These are phyloP conservation scores for Zygnema cylindricum DNA, from an alignment of 139 green algal genomes.

Conservation along the genomic window DNA sequence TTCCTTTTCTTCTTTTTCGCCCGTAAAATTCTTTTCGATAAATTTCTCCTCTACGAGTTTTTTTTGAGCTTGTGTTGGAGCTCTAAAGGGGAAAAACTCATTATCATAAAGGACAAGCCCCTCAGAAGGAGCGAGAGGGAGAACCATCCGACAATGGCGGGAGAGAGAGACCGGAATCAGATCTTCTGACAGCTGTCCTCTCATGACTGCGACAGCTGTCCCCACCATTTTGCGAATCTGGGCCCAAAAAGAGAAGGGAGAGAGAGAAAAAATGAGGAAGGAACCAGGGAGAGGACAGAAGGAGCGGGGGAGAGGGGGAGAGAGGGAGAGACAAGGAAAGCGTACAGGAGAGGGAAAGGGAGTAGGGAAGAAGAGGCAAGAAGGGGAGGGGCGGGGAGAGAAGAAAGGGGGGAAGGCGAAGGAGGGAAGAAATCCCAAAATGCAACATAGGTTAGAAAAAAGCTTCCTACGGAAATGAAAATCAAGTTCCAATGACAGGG, in stretches of 20 bases:
- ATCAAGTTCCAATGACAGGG: too few relatives aligned
- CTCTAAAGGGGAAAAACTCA: constrained; percentile 42
- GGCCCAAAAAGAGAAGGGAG: neutral
- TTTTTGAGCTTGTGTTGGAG: neutral
- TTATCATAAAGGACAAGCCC: constrained; percentile 39
- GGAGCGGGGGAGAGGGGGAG: neutral
- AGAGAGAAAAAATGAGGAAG: neutral
- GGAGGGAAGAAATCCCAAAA: too few relatives aligned
- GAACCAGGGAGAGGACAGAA: too few relatives aligned
- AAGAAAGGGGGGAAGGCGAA: too few relatives aligned
- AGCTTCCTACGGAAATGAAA: too few relatives aligned
- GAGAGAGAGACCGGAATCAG: constrained; percentile 32
- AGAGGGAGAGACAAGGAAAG: neutral
- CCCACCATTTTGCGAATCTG: constrained; percentile 62
- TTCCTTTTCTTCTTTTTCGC: neutral
- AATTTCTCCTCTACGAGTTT: neutral
- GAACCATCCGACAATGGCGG: constrained; percentile 44
- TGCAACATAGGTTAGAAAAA: too few relatives aligned
- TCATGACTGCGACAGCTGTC: constrained; percentile 37
- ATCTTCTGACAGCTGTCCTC: constrained; percentile 22
- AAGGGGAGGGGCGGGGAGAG: too few relatives aligned
- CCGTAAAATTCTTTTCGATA: neutral
- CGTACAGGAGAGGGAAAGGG: too few relatives aligned
- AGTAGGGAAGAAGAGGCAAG: too few relatives aligned
- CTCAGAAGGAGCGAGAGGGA: constrained; percentile 50